A percentile compares a stretch with the other conserved stretches of the same genome.
These are phyloP conservation scores for Huntiella abstrusa DNA, from an alignment of 2,329 filamentous ascomycete species.

Conservation along the genomic window DNA sequence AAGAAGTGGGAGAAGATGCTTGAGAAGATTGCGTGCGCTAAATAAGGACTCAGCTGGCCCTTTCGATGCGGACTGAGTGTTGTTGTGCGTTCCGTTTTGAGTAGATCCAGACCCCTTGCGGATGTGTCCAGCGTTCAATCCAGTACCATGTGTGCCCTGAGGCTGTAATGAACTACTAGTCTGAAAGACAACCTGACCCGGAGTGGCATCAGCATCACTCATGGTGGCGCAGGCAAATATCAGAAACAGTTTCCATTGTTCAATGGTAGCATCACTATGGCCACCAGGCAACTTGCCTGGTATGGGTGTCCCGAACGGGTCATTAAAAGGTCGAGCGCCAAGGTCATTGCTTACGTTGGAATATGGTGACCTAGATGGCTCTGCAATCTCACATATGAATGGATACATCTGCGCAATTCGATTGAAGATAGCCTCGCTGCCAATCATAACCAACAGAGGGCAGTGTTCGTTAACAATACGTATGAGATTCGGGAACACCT, in stretches of 20 bases:
- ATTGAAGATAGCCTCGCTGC: conserved; percentile 80
- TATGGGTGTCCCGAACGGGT: not conserved
- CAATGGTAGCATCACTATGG: conserved; percentile 72
- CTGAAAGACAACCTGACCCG: conserved; percentile 24
- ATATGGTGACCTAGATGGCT: conserved; percentile 46
- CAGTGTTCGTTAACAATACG: conserved; percentile 80
- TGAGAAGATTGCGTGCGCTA: conserved; percentile 76
- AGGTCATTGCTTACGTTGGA: conserved; percentile 36
- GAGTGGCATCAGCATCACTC: conserved; percentile 51
- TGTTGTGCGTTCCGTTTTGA: conserved; percentile 25
- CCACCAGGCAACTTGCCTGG: conserved; percentile 42
- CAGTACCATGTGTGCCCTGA: not conserved
- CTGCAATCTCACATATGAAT: conserved; percentile 59
- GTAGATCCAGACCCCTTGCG: conserved; percentile 59
- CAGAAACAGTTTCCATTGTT: conserved; percentile 95
- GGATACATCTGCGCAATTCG: conserved; percentile 86
- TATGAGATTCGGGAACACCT: conserved; percentile 90
- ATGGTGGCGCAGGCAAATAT: conserved; percentile 95
- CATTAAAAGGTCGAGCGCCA: conserved; percentile 23
- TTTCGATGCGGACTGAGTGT: not conserved
- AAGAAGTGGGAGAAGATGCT: conserved; percentile 74
- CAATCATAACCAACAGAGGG: conserved; percentile 76
- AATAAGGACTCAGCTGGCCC: conserved; percentile 50
- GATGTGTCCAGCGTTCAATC: conserved; percentile 42
- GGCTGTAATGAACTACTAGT: not conserved